Evolutionary conservation across 1,284 basidiomycete species (phyloP), one percentile per base, ranked within the genome.

Genomic region (Meira nashicola): DNA sequence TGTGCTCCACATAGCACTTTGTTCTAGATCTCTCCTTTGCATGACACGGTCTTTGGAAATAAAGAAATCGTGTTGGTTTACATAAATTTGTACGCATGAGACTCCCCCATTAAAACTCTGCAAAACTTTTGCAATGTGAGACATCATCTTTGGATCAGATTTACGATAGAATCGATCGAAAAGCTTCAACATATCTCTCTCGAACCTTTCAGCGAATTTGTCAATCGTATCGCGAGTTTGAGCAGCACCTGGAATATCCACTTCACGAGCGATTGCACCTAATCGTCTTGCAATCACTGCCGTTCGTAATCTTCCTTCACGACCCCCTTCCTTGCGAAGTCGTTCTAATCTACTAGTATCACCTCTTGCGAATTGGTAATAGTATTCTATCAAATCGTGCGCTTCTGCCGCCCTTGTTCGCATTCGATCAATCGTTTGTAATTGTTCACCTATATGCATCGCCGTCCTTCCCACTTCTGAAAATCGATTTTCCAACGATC

Each of bases 111-210:
- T 99, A 82, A 99, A 99, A 76, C 96, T 94, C 47, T 96, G 85
- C 3, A 99, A 82, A 1, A 92, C 95, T 80, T 93, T 90, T 1
- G 95, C 94, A 74, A 94, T 97, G 77, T 98, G 95, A 80, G 92
- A 90, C 95, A 99, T 99, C 88, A 95, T 91, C 79, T 93, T 93
- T 0, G 95, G 95, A 76, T 99, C 95, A 38, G 93, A 92, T 76
- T 91, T 90, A 55, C 92, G 85, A 80, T 97, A 97, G 74, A 76
- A 75, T 39, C 76, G 75, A 79, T 99, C 95, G 74, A 99, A 99
- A 48, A 97, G 82, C 74, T 89, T 87, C 57, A 98, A 85, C 86
- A 97, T 94, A 76, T 98, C 94, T 80, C 95, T 96, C 80, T 99
- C 95, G 70, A 98, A 98, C 74, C 89, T 89, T 80, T 99, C 95